Evolutionary conservation across 345 rosid genomes (phyloP).

Genomic region (Theobroma cacao): DNA sequence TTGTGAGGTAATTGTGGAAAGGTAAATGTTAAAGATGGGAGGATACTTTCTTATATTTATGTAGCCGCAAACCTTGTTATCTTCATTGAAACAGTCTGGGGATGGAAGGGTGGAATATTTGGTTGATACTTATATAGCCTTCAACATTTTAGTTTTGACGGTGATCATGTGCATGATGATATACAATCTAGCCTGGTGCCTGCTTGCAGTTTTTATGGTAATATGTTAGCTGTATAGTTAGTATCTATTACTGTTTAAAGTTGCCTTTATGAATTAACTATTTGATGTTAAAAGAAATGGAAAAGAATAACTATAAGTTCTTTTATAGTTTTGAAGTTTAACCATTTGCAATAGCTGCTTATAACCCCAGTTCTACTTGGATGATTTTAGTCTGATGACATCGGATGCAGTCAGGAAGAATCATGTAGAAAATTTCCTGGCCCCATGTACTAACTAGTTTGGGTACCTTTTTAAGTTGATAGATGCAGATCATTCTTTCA

Average conservation of each 20-base stretch:
- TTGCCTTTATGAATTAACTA: neutral
- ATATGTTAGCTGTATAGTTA: neutral
- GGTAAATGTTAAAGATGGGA: neutral
- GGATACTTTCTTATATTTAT: neutral
- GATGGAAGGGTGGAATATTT: neutral
- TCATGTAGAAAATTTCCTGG: neutral
- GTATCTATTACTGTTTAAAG: neutral
- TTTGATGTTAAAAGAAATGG: neutral
- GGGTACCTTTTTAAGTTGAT: neutral
- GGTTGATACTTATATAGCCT: neutral
- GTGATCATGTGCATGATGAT: neutral
- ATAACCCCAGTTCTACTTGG: neutral
- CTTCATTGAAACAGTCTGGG: neutral
- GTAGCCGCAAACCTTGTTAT: neutral
- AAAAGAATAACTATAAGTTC: neutral
- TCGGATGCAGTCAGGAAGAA: neutral
- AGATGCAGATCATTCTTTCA: neutral
- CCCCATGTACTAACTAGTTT: neutral
- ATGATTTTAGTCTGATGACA: neutral
- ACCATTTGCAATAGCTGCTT: neutral
- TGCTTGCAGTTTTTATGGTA: neutral
- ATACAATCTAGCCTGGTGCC: neutral
- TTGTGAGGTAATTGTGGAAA: neutral
- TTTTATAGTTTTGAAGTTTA: neutral
- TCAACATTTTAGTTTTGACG: neutral